Evolutionary conservation across 441 rosid species (phyloP).

Genomic region (Viola pubescens): DNA sequence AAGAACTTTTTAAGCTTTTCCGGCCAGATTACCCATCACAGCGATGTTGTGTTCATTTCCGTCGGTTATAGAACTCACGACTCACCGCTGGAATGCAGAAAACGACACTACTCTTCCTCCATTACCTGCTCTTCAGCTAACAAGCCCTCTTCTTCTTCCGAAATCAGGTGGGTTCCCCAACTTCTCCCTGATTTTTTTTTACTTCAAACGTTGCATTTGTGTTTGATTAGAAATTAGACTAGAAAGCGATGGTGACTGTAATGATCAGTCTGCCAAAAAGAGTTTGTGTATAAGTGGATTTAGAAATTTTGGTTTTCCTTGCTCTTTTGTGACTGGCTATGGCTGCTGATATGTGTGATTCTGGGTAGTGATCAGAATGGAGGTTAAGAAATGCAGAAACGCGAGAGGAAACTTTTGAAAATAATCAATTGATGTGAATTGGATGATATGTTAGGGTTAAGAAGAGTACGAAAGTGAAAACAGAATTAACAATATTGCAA

Average conservation of each 20-base stretch:
- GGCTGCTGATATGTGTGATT: no score
- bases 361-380: no score
- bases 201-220: neutral
- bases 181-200: neutral
- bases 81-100: neutral
- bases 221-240: neutral
- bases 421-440: no score
- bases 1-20: conserved; percentile 21
- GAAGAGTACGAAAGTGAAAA: no score
- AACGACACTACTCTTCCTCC: conserved; percentile 15
- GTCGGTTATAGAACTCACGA: neutral
- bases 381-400: no score
- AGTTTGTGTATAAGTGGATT: no score
- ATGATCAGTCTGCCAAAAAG: neutral
- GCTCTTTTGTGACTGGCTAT: no score
- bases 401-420: no score
- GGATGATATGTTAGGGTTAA: no score
- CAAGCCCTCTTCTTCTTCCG: conserved; percentile 47
- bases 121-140: conserved; percentile 44
- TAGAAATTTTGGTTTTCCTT: no score
- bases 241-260: no score
- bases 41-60: conserved; percentile 20
- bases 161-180: conserved; percentile 36
- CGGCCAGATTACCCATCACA: conserved; percentile 10
- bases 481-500: no score